A percentile compares a stretch with the other conserved stretches of the same genome.
Evolutionary conservation across 371 early-diverging fungal genomes (phyloP).

Genomic region (Mucor irregularis): DNA sequence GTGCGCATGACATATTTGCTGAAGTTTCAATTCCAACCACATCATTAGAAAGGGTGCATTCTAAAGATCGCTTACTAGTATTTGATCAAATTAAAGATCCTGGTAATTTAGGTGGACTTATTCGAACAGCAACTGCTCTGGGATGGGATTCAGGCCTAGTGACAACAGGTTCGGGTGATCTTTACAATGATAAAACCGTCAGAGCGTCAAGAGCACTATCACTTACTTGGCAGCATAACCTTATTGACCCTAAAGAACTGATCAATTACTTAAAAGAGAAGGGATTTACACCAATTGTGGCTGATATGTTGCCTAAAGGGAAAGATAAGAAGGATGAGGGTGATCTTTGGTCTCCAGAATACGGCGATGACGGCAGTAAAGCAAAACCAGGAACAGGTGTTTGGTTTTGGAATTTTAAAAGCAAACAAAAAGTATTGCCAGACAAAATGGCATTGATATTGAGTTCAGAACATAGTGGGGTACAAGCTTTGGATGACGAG

Average conservation of each 20-base stretch:
- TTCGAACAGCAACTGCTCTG: conserved; percentile 55
- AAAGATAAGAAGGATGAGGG: neutral
- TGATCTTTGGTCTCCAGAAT: conserved; percentile 37
- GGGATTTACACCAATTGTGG: conserved; percentile 52
- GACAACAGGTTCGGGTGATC: conserved; percentile 52
- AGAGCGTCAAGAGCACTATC: conserved; percentile 51
- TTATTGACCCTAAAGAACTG: conserved; percentile 23
- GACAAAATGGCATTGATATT: conserved; percentile 52
- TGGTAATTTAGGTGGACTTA: conserved; percentile 54
- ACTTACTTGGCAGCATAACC: conserved; percentile 43
- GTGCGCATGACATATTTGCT: conserved; percentile 46
- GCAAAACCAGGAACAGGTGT: conserved; percentile 18
- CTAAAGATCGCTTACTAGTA: conserved; percentile 39
- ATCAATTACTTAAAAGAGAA: conserved; percentile 28
- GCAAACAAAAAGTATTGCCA: conserved; percentile 21
- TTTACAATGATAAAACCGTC: conserved; percentile 55
- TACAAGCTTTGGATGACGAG: conserved; percentile 31
- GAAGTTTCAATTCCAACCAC: conserved; percentile 34
- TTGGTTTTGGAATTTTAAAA: conserved; percentile 37
- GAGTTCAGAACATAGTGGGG: conserved; percentile 56
- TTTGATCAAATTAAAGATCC: conserved; percentile 59
- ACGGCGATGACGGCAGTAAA: neutral
- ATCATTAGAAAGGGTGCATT: neutral
- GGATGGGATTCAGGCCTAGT: conserved; percentile 54
- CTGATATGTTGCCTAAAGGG: conserved; percentile 48